These are phyloP conservation scores for Annulohypoxylon moriforme DNA, from an alignment of 495 filamentous ascomycete species.

Conservation along the genomic window DNA sequence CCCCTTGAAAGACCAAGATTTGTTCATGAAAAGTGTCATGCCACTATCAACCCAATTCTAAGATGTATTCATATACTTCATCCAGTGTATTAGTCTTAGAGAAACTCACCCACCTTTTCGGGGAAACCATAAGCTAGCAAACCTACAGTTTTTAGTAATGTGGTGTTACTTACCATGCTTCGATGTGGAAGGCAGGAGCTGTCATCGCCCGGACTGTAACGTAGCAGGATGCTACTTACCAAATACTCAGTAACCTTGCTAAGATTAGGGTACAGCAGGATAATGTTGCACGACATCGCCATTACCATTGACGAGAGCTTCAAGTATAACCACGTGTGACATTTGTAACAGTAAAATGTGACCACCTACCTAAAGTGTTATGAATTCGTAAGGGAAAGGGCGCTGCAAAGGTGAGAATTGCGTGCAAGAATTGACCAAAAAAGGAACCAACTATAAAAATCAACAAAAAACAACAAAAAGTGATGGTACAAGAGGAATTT, in stretches of 20 bases:
- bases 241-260: background rate
- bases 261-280: conserved; percentile 6
- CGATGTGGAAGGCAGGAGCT: conserved; percentile 2
- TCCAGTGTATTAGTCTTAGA: background rate
- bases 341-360: too few relatives aligned
- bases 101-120: background rate
- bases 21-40: background rate
- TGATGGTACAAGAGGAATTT: conserved; percentile 37
- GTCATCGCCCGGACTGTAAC: conserved; percentile 19
- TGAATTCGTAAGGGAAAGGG: background rate
- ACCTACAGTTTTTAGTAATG: background rate
- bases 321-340: background rate
- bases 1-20: background rate
- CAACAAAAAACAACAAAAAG: conserved; percentile 13
- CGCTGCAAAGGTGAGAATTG: background rate
- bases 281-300: background rate
- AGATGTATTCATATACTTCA: background rate
- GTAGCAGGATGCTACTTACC: background rate
- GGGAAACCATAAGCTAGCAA: background rate
- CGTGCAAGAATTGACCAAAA: background rate
- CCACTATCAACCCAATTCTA: background rate
- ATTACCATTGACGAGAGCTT: background rate
- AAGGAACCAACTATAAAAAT: background rate
- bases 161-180: background rate
- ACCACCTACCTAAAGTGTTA: too few relatives aligned